Conservation (phyloP, 2,329 filamentous ascomycete genomes). For the Lasiodiplodia gonubiensis region DNA sequence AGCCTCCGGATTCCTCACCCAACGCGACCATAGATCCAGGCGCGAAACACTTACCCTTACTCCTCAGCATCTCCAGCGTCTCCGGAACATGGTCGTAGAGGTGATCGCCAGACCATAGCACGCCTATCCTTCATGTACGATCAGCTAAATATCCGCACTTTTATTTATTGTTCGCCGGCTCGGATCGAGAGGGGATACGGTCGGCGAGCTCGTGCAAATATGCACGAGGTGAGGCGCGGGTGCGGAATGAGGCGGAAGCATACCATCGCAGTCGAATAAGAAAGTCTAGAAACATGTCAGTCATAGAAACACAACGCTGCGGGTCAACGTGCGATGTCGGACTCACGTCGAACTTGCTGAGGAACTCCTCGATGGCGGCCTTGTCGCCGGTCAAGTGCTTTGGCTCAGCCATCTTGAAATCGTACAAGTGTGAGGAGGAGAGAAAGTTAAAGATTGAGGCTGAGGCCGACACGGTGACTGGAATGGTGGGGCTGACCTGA, state of each 20-base stretch:
- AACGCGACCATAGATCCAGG: neutral
- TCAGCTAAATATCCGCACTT: conserved; percentile 36
- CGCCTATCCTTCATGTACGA: conserved; percentile 67
- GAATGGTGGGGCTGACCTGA: conserved; percentile 13
- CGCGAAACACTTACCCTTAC: conserved; percentile 67
- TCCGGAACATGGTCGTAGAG: conserved; percentile 85
- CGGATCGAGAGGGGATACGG: neutral
- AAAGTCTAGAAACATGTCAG: conserved; percentile 67
- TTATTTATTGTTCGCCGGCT: neutral
- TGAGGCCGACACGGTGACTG: conserved; percentile 12
- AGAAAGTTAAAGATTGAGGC: conserved; percentile 9
- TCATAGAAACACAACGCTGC: conserved; percentile 33
- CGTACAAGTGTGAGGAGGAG: neutral
- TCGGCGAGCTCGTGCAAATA: neutral
- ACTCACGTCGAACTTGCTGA: conserved; percentile 90
- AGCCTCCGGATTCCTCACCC: neutral
- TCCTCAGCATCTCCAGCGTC: conserved; percentile 81
- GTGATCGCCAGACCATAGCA: conserved; percentile 94
- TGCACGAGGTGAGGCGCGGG: neutral
- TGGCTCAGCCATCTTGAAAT: conserved; percentile 42
- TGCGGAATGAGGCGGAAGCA: conserved; percentile 33
- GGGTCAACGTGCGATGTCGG: conserved; percentile 28
- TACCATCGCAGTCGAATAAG: conserved; percentile 96
- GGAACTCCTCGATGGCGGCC: conserved; percentile 77
- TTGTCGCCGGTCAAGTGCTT: conserved; percentile 79